Conservation (phyloP, 2,329 filamentous ascomycete genomes). For the Hymenoscyphus fructigenus region DNA sequence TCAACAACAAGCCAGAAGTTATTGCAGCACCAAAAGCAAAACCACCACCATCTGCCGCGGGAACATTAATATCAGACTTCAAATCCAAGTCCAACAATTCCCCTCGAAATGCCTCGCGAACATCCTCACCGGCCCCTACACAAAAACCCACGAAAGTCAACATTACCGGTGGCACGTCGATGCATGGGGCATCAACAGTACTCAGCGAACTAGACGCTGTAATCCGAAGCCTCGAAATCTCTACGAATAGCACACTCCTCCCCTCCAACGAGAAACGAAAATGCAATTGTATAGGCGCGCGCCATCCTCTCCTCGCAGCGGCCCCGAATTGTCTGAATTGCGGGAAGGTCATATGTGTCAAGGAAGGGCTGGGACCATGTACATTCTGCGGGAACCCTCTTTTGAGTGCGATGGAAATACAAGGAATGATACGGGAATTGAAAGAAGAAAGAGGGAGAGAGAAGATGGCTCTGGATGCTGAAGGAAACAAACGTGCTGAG, state of each 20-base stretch:
- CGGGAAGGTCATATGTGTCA: slow-evolving; percentile 92
- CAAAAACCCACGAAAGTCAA: slow-evolving; percentile 61
- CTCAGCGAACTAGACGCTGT: slow-evolving; percentile 73
- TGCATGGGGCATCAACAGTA: slow-evolving; percentile 77
- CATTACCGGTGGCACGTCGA: slow-evolving; percentile 74
- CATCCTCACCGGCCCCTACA: slow-evolving; percentile 48
- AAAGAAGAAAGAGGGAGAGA: slow-evolving; percentile 84
- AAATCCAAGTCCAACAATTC: slow-evolving; percentile 54
- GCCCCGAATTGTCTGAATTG: slow-evolving; percentile 91
- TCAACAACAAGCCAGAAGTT: slow-evolving; percentile 52
- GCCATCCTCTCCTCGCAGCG: slow-evolving; percentile 84
- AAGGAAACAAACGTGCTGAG: slow-evolving; percentile 64
- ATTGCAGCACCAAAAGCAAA: slow-evolving; percentile 44
- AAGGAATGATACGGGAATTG: slow-evolving; percentile 81
- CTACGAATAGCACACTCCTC: slow-evolving; percentile 76
- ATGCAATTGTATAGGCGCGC: slow-evolving; percentile 85
- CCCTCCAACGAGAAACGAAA: slow-evolving; percentile 58
- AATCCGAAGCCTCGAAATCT: slow-evolving; percentile 86
- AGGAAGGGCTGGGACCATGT: slow-evolving; percentile 90
- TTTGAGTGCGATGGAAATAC: slow-evolving; percentile 70
- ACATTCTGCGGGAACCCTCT: slow-evolving; percentile 82
- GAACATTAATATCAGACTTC: slow-evolving; percentile 78
- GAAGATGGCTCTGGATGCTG: slow-evolving; percentile 79
- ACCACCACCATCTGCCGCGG: slow-evolving; percentile 60
- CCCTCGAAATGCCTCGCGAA: slow-evolving; percentile 49